Percentiles rank a stretch among this genome's conserved stretches.
Conservation (phyloP, 2,329 filamentous ascomycete species). For the Fusarium sp. region DNA sequence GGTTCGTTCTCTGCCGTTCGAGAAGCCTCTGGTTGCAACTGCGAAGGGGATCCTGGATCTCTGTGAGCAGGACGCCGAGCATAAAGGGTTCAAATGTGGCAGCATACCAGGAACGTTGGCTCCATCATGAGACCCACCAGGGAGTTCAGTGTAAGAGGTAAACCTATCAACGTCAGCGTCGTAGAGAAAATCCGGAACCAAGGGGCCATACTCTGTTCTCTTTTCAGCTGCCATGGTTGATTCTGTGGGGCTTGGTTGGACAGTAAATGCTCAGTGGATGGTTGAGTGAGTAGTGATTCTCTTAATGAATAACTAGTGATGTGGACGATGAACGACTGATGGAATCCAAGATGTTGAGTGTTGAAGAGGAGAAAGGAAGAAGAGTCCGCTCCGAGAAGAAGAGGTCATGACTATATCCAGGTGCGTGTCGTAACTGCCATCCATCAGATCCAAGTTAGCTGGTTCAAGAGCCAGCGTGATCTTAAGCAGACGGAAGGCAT, state of each 20-base stretch:
- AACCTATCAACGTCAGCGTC: neutral
- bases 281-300: slow-evolving; percentile 1
- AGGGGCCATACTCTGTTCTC: neutral
- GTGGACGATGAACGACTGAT: slow-evolving; percentile 19
- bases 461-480: neutral
- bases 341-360: slow-evolving; percentile 12
- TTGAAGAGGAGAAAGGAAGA: neutral
- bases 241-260: neutral
- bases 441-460: neutral
- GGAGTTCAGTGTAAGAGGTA: neutral
- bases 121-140: neutral
- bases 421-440: neutral
- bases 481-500: neutral
- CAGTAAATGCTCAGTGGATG: neutral
- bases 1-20: neutral
- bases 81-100: neutral
- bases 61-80: neutral
- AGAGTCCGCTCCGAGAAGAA: neutral
- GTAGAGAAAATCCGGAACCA: neutral
- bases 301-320: slow-evolving; percentile 9
- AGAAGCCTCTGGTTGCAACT: neutral
- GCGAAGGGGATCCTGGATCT: neutral
- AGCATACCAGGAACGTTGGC: neutral
- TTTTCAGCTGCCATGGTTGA: neutral
- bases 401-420: neutral